A percentile compares a stretch with the other conserved stretches of the same genome.
Evolutionary conservation across 495 filamentous ascomycete genomes (phyloP).

Genomic region (Corynascus novoguineensis): DNA sequence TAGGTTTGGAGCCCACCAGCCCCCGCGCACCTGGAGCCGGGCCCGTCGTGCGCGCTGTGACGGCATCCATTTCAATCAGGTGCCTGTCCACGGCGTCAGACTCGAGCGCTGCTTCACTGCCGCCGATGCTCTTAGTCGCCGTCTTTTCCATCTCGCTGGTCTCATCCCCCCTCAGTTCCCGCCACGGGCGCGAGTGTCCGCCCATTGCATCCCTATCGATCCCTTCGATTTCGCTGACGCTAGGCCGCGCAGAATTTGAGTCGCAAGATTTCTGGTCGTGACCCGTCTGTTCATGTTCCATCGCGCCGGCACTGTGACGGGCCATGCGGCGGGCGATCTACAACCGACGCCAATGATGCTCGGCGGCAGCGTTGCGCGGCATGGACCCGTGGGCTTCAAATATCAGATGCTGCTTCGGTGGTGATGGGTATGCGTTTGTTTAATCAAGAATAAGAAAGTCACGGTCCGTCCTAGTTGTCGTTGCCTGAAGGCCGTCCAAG

Average conservation of each 20-base stretch:
- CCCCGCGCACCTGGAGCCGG: not conserved
- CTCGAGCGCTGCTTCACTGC: not conserved
- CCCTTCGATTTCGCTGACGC: not conserved
- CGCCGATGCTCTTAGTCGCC: not conserved
- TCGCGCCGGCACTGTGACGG: not conserved
- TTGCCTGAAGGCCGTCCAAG: not conserved
- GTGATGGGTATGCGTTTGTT: too few relatives aligned
- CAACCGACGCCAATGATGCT: not conserved
- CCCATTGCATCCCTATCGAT: not conserved
- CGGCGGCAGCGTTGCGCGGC: not conserved
- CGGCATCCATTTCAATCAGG: slow-evolving; percentile 19
- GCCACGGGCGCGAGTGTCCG: not conserved
- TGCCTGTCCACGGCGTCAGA: slow-evolving; percentile 2
- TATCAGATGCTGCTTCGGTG: not conserved
- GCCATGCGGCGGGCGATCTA: slow-evolving; percentile 2
- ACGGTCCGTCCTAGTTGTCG: too few relatives aligned
- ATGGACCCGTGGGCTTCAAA: not conserved
- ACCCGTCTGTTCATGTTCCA: not conserved
- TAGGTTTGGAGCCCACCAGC: not conserved
- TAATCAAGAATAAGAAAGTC: too few relatives aligned
- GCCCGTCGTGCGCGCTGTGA: not conserved
- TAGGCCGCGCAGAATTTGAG: not conserved
- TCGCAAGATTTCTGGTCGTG: not conserved
- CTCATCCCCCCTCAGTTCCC: slow-evolving; percentile 5
- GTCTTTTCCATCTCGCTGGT: not conserved